A percentile compares a stretch with the other conserved stretches of the same genome.
Evolutionary conservation across 768 basidiomycete genomes (phyloP).

Genomic region (Leucogyrophana mollusca): DNA sequence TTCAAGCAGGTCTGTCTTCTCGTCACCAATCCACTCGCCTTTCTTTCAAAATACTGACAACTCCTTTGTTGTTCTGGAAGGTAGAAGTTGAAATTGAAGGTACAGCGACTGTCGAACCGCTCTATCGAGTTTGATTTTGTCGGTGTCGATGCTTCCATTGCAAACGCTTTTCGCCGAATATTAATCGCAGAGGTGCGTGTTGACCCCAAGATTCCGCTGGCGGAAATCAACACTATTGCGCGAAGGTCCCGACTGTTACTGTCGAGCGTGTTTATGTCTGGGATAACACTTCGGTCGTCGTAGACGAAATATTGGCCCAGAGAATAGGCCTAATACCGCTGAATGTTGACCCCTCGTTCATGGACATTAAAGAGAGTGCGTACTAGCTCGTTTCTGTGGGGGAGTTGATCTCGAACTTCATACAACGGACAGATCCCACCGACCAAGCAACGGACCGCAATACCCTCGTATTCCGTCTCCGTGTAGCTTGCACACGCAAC

Average conservation of each 20-base stretch:
- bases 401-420: not conserved
- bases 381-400: not conserved
- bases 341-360: constrained; percentile 74
- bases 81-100: constrained; percentile 70
- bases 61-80: constrained; percentile 28
- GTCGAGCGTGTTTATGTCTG: constrained; percentile 91
- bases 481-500: constrained; percentile 63
- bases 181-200: constrained; percentile 84
- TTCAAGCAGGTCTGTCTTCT: constrained; percentile 69
- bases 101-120: constrained; percentile 77
- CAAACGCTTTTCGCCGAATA: constrained; percentile 91
- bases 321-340: constrained; percentile 91
- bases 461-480: constrained; percentile 84
- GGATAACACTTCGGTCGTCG: constrained; percentile 93
- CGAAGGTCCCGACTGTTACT: constrained; percentile 85
- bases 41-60: constrained; percentile 4
- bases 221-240: not conserved
- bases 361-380: constrained; percentile 55
- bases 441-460: constrained; percentile 82
- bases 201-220: not conserved
- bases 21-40: constrained; percentile 9
- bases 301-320: constrained; percentile 90
- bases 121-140: constrained; percentile 94
- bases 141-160: constrained; percentile 93
- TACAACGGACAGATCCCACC: constrained; percentile 30